Conservation (phyloP, 176 grass and related monocot genomes). For the Rhipidocladum racemiflorum region DNA sequence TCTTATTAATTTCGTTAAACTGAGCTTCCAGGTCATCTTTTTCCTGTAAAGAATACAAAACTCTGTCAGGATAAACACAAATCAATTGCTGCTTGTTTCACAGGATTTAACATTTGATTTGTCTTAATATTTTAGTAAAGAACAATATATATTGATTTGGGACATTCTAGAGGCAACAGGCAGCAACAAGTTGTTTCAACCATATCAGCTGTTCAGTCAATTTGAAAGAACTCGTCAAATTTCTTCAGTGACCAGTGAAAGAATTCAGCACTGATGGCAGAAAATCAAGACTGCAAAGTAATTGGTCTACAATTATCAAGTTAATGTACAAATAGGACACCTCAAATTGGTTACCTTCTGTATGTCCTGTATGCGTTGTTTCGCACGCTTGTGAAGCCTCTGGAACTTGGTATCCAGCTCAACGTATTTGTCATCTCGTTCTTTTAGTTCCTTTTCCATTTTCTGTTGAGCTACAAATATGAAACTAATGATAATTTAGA, state of each 20-base stretch:
- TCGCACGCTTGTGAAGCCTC: slow-evolving; percentile 98
- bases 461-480: slow-evolving; percentile 81
- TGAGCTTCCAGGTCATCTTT: slow-evolving; percentile 87
- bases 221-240: slow-evolving; percentile 1
- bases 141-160: not conserved
- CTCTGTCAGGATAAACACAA: not conserved
- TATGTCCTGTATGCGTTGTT: slow-evolving; percentile 92
- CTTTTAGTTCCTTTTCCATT: slow-evolving; percentile 88
- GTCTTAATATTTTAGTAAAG: not conserved
- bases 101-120: not conserved
- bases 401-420: slow-evolving; percentile 90
- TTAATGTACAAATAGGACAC: slow-evolving; percentile 4
- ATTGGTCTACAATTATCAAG: slow-evolving; percentile 1
- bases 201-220: not conserved
- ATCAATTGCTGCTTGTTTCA: not conserved
- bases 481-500: slow-evolving; percentile 56
- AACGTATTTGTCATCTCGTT: slow-evolving; percentile 84
- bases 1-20: slow-evolving; percentile 67
- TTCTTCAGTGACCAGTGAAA: not conserved
- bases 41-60: slow-evolving; percentile 61
- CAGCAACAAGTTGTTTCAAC: slow-evolving; percentile 3
- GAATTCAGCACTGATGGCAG: not conserved
- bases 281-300: not conserved
- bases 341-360: slow-evolving; percentile 70
- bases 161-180: not conserved